Evolutionary conservation across 768 basidiomycete genomes (phyloP), one percentile per base, ranked within the genome.

Genomic region (Tephrocybe sp.): DNA sequence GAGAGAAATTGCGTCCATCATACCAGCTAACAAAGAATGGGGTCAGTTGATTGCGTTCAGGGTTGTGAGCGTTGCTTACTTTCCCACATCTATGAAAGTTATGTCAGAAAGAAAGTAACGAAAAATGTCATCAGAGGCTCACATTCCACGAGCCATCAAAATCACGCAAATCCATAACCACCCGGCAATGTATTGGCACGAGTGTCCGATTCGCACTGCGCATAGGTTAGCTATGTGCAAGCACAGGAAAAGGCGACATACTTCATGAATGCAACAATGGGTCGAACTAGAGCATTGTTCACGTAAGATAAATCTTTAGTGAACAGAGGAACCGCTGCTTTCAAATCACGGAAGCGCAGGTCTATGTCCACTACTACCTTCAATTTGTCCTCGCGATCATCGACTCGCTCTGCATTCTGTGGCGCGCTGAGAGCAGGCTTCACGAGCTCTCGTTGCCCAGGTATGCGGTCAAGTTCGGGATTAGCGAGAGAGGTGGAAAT

Each of bases 241-340:
- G 17, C 11, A 50, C 37, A 45, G 32, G 33, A 36, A 50, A 45
- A 36, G 7, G 20, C 54, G 10, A 75, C 86, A 53, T 60, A 95
- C 94, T 97, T 97, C 85, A 98, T 95, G 65, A 99, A 99, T 1
- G 93, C 96, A 14, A 98, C 97, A 56, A 99, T 98, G 3, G 97
- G 95, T 60, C 97, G 68, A 41, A 97, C 88, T 21, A 98, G 73
- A 18, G 97, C 97, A 62, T 86, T 90, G 62, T 96, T 97, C 55
- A 91, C 87, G 62, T 96, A 92, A 38, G 90, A 90, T 51, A 99
- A 66, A 63, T 97, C 91, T 39, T 77, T 78, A 26, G 93, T 85
- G 72, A 95, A 98, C 45, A 96, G 79, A 1, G 97, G 97, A 11
- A 99, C 91, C 20, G 84, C 88, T 34, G 97, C 95, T 70, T 98